Percentiles rank a stretch among this genome's conserved stretches.
phyloP scores from a whole-genome alignment of 768 basidiomycete species.

The Lyophyllum decastes region DNA sequence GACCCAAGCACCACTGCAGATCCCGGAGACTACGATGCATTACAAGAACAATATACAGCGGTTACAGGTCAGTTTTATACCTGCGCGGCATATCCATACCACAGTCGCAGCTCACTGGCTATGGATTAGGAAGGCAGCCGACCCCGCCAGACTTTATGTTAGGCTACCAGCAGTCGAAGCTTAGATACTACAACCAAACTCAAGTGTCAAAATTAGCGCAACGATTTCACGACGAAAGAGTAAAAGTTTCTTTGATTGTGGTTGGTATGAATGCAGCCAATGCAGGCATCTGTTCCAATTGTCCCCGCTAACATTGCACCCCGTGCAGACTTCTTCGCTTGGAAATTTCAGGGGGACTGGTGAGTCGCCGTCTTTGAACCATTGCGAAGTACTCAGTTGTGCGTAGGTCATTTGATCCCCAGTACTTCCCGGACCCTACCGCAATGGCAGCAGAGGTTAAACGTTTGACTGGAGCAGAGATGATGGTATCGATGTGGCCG shows the following conservation, averaged over 20 bases:
- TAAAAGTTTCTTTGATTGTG: slow-evolving; percentile 36
- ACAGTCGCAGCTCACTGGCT: not conserved
- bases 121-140: slow-evolving; percentile 31
- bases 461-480: slow-evolving; percentile 34
- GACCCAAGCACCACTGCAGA: slow-evolving; percentile 30
- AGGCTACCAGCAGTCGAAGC: slow-evolving; percentile 38
- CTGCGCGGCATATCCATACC: no score
- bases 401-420: slow-evolving; percentile 33
- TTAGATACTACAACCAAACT: slow-evolving; percentile 37
- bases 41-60: slow-evolving; percentile 35
- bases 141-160: slow-evolving; percentile 36
- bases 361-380: slow-evolving; percentile 3
- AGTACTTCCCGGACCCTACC: slow-evolving; percentile 35
- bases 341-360: slow-evolving; percentile 41
- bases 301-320: not conserved
- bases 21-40: slow-evolving; percentile 36
- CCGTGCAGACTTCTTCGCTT: slow-evolving; percentile 33
- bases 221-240: slow-evolving; percentile 35
- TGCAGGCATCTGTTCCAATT: no score
- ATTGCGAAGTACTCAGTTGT: not conserved
- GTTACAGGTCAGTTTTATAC: slow-evolving; percentile 29
- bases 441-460: slow-evolving; percentile 35
- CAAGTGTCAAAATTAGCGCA: slow-evolving; percentile 36
- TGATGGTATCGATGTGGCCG: slow-evolving; percentile 41
- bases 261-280: slow-evolving; percentile 21